Evolutionary conservation across 768 basidiomycete species (phyloP).

Genomic region (Pholiota molesta): DNA sequence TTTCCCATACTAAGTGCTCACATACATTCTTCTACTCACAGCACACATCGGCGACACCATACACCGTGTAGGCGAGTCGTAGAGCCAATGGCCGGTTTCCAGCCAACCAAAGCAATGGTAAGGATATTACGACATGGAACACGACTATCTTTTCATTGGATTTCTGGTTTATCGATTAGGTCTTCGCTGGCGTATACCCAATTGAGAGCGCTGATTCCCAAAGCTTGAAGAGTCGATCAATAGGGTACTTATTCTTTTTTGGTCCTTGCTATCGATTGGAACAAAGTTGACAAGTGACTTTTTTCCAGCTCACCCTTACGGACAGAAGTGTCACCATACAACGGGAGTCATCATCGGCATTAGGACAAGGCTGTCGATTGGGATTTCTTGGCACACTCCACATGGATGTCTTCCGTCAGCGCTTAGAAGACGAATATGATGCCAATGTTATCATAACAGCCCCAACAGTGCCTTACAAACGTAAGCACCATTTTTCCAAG

Average conservation of each 20-base stretch:
- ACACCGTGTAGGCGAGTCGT: conserved; percentile 74
- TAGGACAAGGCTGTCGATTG: conserved; percentile 93
- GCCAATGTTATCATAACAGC: conserved; percentile 95
- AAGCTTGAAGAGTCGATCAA: conserved; percentile 97
- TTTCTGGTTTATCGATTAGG: conserved; percentile 43
- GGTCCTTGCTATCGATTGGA: conserved; percentile 11
- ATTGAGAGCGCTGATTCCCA: conserved; percentile 84
- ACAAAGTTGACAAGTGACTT: conserved; percentile 14
- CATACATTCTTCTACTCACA: conserved; percentile 30
- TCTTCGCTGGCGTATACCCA: conserved; percentile 94
- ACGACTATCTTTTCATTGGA: conserved; percentile 7
- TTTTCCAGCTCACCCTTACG: conserved; percentile 71
- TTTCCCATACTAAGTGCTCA: conserved; percentile 6
- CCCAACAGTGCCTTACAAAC: conserved; percentile 93
- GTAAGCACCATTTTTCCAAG: conserved; percentile 40
- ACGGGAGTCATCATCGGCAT: conserved; percentile 89
- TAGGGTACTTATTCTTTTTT: conserved; percentile 50
- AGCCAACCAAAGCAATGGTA: conserved; percentile 94
- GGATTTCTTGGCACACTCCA: conserved; percentile 96
- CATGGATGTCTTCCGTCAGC: conserved; percentile 95
- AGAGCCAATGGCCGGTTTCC: conserved; percentile 88
- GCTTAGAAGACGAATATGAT: conserved; percentile 95
- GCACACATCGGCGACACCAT: conserved; percentile 96
- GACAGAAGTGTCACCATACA: conserved; percentile 90
- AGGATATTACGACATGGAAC: conserved; percentile 1